Percentiles rank a stretch among this genome's conserved stretches.
These are phyloP conservation scores for Russula vinacea DNA, from an alignment of 768 basidiomycete species.

Conservation along the genomic window DNA sequence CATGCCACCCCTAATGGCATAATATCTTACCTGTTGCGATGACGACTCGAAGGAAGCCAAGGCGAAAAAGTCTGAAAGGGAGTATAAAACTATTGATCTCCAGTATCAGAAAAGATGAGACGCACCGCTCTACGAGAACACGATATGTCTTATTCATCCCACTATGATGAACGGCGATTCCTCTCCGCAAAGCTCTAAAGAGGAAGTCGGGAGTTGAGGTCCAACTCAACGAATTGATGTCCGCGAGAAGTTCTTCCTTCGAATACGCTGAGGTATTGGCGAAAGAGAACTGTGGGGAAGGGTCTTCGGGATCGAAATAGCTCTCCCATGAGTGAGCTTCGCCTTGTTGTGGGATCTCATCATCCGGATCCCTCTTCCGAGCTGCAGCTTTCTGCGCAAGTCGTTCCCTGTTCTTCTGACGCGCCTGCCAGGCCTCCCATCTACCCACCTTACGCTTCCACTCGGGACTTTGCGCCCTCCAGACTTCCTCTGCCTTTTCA, in stretches of 20 bases:
- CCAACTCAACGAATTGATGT: conserved; percentile 43
- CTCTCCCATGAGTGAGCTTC: conserved; percentile 45
- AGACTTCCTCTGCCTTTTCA: conserved; percentile 45
- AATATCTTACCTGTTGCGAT: conserved; percentile 54
- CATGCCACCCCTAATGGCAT: not conserved
- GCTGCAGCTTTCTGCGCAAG: conserved; percentile 43
- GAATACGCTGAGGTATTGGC: conserved; percentile 46
- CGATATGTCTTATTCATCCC: conserved; percentile 67
- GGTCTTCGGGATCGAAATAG: conserved; percentile 56
- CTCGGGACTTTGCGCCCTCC: conserved; percentile 45
- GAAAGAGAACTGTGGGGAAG: conserved; percentile 60
- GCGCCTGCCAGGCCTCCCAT: conserved; percentile 50
- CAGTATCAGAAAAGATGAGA: not conserved
- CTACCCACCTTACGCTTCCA: conserved; percentile 52
- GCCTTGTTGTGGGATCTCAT: conserved; percentile 29
- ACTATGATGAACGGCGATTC: conserved; percentile 66
- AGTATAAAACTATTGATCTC: not conserved
- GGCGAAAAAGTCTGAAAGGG: conserved; percentile 51
- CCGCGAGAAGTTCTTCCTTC: conserved; percentile 48
- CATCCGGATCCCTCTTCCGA: conserved; percentile 38
- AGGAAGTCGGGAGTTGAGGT: conserved; percentile 43
- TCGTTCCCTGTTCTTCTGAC: conserved; percentile 49
- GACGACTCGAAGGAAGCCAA: conserved; percentile 60
- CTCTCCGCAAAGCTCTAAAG: conserved; percentile 49
- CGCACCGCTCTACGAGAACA: conserved; percentile 54